These are phyloP conservation scores for Purpureocillium lavendulum DNA, from an alignment of 2,329 filamentous ascomycete species.

Conservation along the genomic window DNA sequence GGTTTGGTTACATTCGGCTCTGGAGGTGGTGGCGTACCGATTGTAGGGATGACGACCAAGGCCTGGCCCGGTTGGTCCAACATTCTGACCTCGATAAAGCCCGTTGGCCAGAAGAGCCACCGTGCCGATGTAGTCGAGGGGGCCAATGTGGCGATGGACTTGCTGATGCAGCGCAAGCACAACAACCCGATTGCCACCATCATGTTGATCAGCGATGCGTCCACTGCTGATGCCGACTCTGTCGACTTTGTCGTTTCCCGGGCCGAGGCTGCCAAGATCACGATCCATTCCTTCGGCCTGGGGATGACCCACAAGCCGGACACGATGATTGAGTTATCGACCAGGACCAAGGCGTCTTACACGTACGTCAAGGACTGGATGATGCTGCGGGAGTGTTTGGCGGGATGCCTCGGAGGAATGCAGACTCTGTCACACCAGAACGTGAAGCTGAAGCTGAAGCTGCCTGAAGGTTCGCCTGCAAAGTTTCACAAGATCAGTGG, in stretches of 20 bases:
- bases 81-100: slow-evolving; percentile 77
- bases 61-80: slow-evolving; percentile 87
- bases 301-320: slow-evolving; percentile 97
- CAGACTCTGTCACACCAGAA: slow-evolving; percentile 98
- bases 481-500: slow-evolving; percentile 99
- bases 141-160: slow-evolving; percentile 95
- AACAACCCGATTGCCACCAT: slow-evolving; percentile 94
- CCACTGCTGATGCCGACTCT: slow-evolving; percentile 86
- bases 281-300: slow-evolving; percentile 92
- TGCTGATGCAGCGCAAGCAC: slow-evolving; percentile 95
- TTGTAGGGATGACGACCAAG: slow-evolving; percentile 98
- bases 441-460: slow-evolving; percentile 85
- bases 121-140: slow-evolving; percentile 95
- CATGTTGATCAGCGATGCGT: slow-evolving; percentile 93
- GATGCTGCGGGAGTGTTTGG: slow-evolving; percentile 96
- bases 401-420: slow-evolving; percentile 83
- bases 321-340: slow-evolving; percentile 96
- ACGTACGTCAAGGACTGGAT: slow-evolving; percentile 99
- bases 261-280: slow-evolving; percentile 94
- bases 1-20: slow-evolving; percentile 95
- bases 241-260: slow-evolving; percentile 96
- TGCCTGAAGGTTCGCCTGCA: slow-evolving; percentile 92
- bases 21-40: slow-evolving; percentile 81
- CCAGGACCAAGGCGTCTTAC: slow-evolving; percentile 91
- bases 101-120: slow-evolving; percentile 92